A percentile compares a stretch with the other conserved stretches of the same genome.
These are phyloP conservation scores for Stephania yunnanensis DNA, from an alignment of 164 flowering plant species.

Conservation along the genomic window DNA sequence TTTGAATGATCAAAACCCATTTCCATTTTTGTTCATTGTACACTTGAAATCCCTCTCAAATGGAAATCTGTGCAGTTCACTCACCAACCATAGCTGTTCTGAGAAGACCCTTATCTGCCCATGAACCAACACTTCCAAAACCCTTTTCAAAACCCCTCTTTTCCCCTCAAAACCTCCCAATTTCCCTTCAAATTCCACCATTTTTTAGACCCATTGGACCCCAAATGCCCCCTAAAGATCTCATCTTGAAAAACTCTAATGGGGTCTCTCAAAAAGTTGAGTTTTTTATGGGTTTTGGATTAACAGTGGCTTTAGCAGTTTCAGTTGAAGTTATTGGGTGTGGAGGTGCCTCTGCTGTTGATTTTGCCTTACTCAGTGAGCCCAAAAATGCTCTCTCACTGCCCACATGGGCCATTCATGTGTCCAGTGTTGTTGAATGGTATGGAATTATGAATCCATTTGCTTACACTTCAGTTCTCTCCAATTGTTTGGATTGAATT, in stretches of 20 bases:
- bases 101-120: not conserved
- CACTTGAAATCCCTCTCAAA: not conserved
- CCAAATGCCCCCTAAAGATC: not conserved
- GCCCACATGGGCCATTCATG: slow-evolving; percentile 94
- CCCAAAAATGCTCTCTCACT: slow-evolving; percentile 87
- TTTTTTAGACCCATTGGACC: not conserved
- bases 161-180: not conserved
- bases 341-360: slow-evolving; percentile 44
- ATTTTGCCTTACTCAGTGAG: slow-evolving; percentile 40
- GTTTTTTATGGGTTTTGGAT: slow-evolving; percentile 35
- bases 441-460: slow-evolving; percentile 14
- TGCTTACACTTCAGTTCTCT: not conserved
- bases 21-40: not conserved
- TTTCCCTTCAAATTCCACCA: slow-evolving; percentile 7
- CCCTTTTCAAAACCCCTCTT: slow-evolving; percentile 1
- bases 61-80: not conserved
- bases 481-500: slow-evolving; percentile 2
- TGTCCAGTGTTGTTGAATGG: slow-evolving; percentile 97
- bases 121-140: not conserved
- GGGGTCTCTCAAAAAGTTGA: not conserved
- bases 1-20: not conserved
- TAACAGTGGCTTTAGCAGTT: slow-evolving; percentile 22
- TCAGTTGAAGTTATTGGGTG: slow-evolving; percentile 5
- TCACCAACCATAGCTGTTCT: not conserved
- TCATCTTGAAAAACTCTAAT: not conserved